Conservation (phyloP, 2,329 filamentous ascomycete species). For the Diaporthe capsici region DNA sequence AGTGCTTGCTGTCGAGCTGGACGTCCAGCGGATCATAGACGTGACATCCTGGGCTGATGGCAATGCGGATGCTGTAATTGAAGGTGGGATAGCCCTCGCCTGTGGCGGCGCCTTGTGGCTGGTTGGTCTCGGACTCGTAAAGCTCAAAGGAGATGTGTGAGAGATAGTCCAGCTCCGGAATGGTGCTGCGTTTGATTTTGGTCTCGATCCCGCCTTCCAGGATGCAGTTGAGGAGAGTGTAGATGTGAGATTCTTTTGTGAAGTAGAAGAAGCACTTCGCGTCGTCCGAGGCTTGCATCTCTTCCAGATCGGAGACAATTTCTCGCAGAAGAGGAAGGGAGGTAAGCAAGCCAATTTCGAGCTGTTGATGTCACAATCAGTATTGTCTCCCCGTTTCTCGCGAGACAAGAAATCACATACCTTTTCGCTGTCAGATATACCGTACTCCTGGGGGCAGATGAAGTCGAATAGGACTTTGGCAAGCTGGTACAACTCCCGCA, state of each 20-base stretch:
- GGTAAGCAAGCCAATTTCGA: conserved; percentile 97
- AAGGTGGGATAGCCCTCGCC: conserved; percentile 78
- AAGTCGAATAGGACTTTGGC: conserved; percentile 98
- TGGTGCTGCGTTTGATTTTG: conserved; percentile 95
- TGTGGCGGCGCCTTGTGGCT: conserved; percentile 55
- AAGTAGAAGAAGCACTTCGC: conserved; percentile 99
- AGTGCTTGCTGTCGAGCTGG: conserved; percentile 95
- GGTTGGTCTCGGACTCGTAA: conserved; percentile 90
- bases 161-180: conserved; percentile 96
- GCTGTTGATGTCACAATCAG: conserved; percentile 51
- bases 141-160: conserved; percentile 98
- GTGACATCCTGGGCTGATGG: conserved; percentile 94
- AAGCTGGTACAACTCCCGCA: conserved; percentile 92
- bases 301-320: conserved; percentile 96
- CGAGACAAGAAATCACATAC: conserved; percentile 45
- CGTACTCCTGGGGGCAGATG: conserved; percentile 98
- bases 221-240: conserved; percentile 97
- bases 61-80: conserved; percentile 96
- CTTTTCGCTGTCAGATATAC: conserved; percentile 95
- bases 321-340: conserved; percentile 94
- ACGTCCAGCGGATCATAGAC: conserved; percentile 97
- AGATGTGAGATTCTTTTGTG: conserved; percentile 99
- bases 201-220: conserved; percentile 96
- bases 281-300: conserved; percentile 94
- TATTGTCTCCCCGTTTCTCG: neutral